Base-by-base conservation (phyloP, 2,329 filamentous ascomycete species). In the Trichoderma sp. region DNA sequence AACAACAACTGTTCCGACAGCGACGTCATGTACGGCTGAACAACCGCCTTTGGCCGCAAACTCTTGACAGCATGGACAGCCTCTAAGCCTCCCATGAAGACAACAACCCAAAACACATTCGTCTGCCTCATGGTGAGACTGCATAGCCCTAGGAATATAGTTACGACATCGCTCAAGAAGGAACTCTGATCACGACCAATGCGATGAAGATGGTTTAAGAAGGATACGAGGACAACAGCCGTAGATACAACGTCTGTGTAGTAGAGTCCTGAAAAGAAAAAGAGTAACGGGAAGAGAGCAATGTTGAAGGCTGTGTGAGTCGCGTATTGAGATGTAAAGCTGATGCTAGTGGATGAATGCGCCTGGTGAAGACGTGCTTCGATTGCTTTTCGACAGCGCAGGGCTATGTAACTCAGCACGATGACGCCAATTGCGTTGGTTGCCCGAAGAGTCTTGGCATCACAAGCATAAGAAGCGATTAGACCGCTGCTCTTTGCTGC, bases 181-280 rank as follows among this genome's bases (percentile, higher is more conserved):
- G 80, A 79, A 5, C 76, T 79, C 7, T 58, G 62, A 13, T 75
- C 71, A 37, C 72, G 69, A 21, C 78, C 79, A 2, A 86, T 72
- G 19, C 87, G 83, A 29, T 76, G 71, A 5, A 89, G 78, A 71
- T 87, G 86, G 68, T 86, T 82, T 43, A 86, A 82, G 76, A 94
- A 96, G 0, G 89, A 88, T 2, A 88, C 77, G 10, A 97, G 81
- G 0, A 97, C 92, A 1, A 89, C 85, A 8, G 92, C 83, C 0
- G 94, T 92, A 0, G 95, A 96, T 62, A 92, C 85, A 3, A 97
- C 87, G 78, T 99, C 96, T 0, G 96, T 99, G 79, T 99, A 99
- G 79, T 97, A 99, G 8, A 99, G 83, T 0, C 89, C 94, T 0
- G 93, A 96, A 80, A 99, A 99, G 85, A 99, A 99, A 84, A 97